Base-by-base conservation (phyloP, 2,329 filamentous ascomycete species). In the Pseudogymnoascus sp. region DNA sequence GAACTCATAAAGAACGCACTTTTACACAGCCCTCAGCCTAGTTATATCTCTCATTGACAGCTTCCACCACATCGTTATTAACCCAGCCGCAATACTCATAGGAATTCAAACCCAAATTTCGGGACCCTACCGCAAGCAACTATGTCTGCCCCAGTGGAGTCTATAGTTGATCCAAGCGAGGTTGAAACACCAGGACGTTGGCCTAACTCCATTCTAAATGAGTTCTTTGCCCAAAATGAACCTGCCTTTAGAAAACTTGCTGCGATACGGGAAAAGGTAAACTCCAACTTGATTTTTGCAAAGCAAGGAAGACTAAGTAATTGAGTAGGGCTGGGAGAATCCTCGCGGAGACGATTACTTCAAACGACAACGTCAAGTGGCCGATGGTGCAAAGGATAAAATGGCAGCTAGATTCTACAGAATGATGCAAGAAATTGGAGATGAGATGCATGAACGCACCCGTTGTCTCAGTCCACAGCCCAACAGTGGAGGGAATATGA, bases 291-390 rank as follows among this genome's bases (percentile, higher is more conserved):
- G 11, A 16, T 45, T 21, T 19, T 21, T 21, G 38, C 23, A 6
- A 39, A 3, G 5, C n/a, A 16, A 60, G 21, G 11, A 12, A 29
- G 14, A 49, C 37, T 38, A 16, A 21, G 14, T 21, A 39, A 14
- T 16, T 35, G 11, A 31, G 45, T 26, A 81, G 80, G 77, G 78
- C 19, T 80, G 78, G 77, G 67, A 74, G 0, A 80, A 74, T 60
- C 67, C 73, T 0, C 65, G 71, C 38, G 80, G 76, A 0, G 78
- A 83, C 52, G 60, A 31, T 0, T 74, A 72, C 64, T 83, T 82
- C 67, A 55, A 72, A 59, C 71, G 68, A 2, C 77, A 79, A 65
- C 74, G 76, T 41, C 37, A 68, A 3, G 65, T 62, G 1, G 73
- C 78, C 7, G 78, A 80, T 64, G 68, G 73, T 1, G 60, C 71